A percentile compares a stretch with the other conserved stretches of the same genome.
Conservation (phyloP, 441 rosid species). For the Bocquillonia castaneifolia region DNA sequence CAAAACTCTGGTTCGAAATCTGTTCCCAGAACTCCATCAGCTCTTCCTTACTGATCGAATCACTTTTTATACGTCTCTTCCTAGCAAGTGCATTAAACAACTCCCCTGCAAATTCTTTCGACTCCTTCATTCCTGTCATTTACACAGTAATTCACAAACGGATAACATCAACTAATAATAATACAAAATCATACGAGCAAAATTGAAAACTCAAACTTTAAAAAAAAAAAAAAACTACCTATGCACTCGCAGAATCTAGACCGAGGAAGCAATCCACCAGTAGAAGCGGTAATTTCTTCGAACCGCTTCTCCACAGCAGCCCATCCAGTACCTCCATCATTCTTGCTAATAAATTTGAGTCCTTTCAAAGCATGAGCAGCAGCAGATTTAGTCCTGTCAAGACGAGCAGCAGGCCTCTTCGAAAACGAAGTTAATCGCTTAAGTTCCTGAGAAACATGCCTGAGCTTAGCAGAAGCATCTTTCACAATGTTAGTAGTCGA, state of each 20-base stretch:
- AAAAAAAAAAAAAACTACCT: slow-evolving; percentile 33
- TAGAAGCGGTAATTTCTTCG: slow-evolving; percentile 53
- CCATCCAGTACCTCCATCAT: slow-evolving; percentile 60
- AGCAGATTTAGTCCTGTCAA: slow-evolving; percentile 69
- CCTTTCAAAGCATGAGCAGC: slow-evolving; percentile 80
- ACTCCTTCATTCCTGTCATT: slow-evolving; percentile 75
- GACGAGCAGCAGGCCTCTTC: slow-evolving; percentile 40
- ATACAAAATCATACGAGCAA: neutral
- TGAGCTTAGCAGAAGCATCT: slow-evolving; percentile 54
- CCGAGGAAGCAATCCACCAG: slow-evolving; percentile 53
- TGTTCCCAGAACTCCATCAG: slow-evolving; percentile 80
- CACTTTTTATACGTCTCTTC: slow-evolving; percentile 53
- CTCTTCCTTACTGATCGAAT: slow-evolving; percentile 58
- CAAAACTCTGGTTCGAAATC: slow-evolving; percentile 78
- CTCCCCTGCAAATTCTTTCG: slow-evolving; percentile 83
- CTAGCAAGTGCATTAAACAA: slow-evolving; percentile 76
- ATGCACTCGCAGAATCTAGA: slow-evolving; percentile 79
- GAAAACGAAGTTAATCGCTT: slow-evolving; percentile 54
- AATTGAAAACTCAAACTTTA: neutral
- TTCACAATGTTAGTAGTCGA: slow-evolving; percentile 39
- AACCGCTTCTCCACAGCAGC: slow-evolving; percentile 66
- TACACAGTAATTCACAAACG: neutral
- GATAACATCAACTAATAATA: neutral
- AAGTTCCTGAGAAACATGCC: slow-evolving; percentile 73
- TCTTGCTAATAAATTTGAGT: slow-evolving; percentile 74